phyloP scores from a whole-genome alignment of 768 basidiomycete species.

The Lactarius tabidus region DNA sequence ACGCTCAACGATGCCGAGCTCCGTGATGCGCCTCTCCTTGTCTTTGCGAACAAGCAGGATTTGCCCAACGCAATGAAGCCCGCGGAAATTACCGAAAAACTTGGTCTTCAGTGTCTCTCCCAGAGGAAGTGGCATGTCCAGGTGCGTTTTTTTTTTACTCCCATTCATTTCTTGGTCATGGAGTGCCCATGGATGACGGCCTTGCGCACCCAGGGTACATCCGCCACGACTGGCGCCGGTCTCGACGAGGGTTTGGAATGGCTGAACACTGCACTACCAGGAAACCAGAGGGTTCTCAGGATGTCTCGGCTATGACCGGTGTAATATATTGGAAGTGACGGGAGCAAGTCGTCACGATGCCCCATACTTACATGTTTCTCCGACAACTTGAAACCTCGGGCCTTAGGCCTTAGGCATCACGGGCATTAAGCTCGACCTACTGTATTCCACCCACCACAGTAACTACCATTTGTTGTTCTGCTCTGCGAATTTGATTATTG shows the following conservation, averaged over 20 bases:
- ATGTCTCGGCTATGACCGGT: too few species aligned
- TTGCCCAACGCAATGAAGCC: conserved; percentile 99
- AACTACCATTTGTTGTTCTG: too few species aligned
- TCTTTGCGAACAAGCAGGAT: conserved; percentile 99
- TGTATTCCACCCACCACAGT: too few species aligned
- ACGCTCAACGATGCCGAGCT: conserved; percentile 99
- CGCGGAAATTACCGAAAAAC: conserved; percentile 98
- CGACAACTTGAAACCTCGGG: too few species aligned
- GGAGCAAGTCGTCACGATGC: too few species aligned
- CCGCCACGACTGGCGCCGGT: conserved; percentile 97
- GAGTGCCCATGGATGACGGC: conserved; percentile 19
- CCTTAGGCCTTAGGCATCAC: too few species aligned
- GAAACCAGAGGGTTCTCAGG: too few species aligned
- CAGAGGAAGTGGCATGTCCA: conserved; percentile 98
- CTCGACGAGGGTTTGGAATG: conserved; percentile 98
- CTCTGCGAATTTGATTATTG: too few species aligned
- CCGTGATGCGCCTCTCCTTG: conserved; percentile 94
- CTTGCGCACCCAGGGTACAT: conserved; percentile 67
- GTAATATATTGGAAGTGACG: too few species aligned
- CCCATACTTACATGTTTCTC: too few species aligned
- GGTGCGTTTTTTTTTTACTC: conserved; percentile 42
- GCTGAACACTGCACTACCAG: conserved; percentile 87
- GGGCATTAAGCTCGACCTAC: too few species aligned
- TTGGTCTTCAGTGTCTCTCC: conserved; percentile 94
- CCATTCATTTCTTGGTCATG: background rate